A percentile compares a stretch with the other conserved stretches of the same genome.
Conservation (phyloP, 257 asterid genomes). For the Gentiana macrophylla region DNA sequence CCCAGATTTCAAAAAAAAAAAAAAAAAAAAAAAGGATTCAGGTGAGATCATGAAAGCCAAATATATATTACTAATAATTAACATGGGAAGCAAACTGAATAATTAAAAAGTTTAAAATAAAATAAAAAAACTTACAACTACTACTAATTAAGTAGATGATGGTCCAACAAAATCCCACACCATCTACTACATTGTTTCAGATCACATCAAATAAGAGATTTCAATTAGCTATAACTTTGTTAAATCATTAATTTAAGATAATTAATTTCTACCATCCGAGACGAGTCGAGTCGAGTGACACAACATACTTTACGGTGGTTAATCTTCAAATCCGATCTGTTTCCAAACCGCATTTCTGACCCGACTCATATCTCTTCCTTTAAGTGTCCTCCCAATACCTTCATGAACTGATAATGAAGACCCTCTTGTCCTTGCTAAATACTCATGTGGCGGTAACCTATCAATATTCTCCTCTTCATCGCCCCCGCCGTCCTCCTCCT, state of each 20-base stretch:
- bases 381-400: constrained; percentile 12
- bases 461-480: constrained; percentile 18
- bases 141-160: background rate
- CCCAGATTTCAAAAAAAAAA: no score
- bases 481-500: constrained; percentile 13
- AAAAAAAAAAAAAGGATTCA: no score
- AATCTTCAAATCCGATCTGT: constrained; percentile 67
- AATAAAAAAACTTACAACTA: background rate
- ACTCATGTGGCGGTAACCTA: constrained; percentile 77
- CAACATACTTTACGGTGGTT: no score
- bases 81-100: no score
- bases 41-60: no score
- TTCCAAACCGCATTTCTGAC: constrained; percentile 92
- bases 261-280: no score
- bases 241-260: no score
- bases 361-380: constrained; percentile 85
- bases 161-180: constrained; percentile 16
- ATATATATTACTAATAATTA: no score
- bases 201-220: background rate
- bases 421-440: constrained; percentile 58
- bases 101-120: background rate
- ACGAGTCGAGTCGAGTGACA: no score
- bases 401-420: constrained; percentile 81
- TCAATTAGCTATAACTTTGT: no score
- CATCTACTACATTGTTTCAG: background rate